Conservation (phyloP, 805 yeast genomes). For the Nakazawaea siamensis region DNA sequence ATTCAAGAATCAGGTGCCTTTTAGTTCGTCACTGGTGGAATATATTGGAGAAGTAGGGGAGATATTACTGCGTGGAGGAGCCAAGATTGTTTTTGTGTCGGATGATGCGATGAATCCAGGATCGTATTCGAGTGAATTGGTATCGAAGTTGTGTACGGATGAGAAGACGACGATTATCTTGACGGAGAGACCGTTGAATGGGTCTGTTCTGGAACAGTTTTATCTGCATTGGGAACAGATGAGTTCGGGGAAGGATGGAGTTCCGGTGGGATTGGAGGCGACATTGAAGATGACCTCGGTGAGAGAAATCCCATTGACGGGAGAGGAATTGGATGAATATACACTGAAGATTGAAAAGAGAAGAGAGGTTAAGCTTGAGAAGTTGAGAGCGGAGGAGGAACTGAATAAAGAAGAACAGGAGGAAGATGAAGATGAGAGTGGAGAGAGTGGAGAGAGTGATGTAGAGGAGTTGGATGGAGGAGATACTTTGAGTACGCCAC, state of each 20-base stretch:
- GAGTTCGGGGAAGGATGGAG: slow-evolving; percentile 48
- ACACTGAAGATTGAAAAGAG: slow-evolving; percentile 35
- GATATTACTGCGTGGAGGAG: slow-evolving; percentile 46
- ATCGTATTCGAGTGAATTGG: slow-evolving; percentile 43
- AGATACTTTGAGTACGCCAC: slow-evolving; percentile 3
- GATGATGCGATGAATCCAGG: slow-evolving; percentile 63
- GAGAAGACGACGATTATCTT: slow-evolving; percentile 64
- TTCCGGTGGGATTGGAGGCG: slow-evolving; percentile 46
- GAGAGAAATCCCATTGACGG: slow-evolving; percentile 41
- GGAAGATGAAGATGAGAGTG: slow-evolving; percentile 24
- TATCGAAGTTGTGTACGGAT: slow-evolving; percentile 49
- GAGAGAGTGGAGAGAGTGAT: slow-evolving; percentile 17
- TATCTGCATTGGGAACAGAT: slow-evolving; percentile 45
- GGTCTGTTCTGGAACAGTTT: slow-evolving; percentile 41
- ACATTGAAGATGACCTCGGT: slow-evolving; percentile 29
- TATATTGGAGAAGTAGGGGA: slow-evolving; percentile 34
- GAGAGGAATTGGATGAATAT: slow-evolving; percentile 42
- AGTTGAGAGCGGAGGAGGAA: no score
- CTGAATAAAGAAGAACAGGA: slow-evolving; percentile 24
- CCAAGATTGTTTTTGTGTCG: slow-evolving; percentile 75
- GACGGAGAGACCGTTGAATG: slow-evolving; percentile 52
- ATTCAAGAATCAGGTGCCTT: slow-evolving; percentile 62
- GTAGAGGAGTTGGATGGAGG: slow-evolving; percentile 11
- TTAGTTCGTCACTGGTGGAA: slow-evolving; percentile 61
- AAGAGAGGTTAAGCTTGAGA: slow-evolving; percentile 31